phyloP scores from a whole-genome alignment of 148 eudicot species.

The Mesembryanthemum crystallinum region DNA sequence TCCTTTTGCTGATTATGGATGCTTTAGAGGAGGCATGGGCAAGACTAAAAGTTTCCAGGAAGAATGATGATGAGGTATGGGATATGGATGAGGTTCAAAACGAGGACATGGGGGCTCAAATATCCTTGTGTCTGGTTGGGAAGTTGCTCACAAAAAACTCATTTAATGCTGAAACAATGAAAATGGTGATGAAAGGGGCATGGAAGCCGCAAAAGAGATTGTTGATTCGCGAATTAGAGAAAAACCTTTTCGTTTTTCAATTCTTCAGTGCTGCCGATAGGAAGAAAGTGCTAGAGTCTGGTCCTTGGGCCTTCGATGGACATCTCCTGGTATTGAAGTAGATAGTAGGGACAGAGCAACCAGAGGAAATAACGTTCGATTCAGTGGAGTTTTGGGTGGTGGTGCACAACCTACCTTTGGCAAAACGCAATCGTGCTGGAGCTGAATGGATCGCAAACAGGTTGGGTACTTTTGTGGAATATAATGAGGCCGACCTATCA shows the following conservation, averaged over 20 bases:
- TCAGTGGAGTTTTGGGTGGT: not conserved
- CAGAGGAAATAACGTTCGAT: not conserved
- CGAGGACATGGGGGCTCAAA: not conserved
- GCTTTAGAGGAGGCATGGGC: not conserved
- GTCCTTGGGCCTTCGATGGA: not conserved
- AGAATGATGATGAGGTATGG: not conserved
- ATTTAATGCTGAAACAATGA: not conserved
- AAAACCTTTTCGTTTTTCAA: not conserved
- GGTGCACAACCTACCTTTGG: conserved; percentile 3
- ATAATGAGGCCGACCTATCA: not conserved
- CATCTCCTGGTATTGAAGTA: conserved; percentile 5
- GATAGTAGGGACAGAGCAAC: conserved; percentile 17
- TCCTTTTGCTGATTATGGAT: not conserved
- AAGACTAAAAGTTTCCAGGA: not conserved
- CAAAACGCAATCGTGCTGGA: conserved; percentile 3
- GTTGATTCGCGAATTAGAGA: not conserved
- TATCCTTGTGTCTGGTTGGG: not conserved
- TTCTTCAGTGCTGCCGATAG: not conserved
- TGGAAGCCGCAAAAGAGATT: conserved; percentile 3
- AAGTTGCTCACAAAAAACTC: not conserved
- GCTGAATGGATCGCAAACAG: not conserved
- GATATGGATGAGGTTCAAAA: not conserved
- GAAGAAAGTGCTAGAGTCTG: not conserved
- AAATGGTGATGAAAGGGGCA: not conserved
- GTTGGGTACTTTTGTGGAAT: not conserved